A percentile compares a stretch with the other conserved stretches of the same genome.
Conservation (phyloP, 2,329 filamentous ascomycete species). For the Ascocoryne sarcoides region DNA sequence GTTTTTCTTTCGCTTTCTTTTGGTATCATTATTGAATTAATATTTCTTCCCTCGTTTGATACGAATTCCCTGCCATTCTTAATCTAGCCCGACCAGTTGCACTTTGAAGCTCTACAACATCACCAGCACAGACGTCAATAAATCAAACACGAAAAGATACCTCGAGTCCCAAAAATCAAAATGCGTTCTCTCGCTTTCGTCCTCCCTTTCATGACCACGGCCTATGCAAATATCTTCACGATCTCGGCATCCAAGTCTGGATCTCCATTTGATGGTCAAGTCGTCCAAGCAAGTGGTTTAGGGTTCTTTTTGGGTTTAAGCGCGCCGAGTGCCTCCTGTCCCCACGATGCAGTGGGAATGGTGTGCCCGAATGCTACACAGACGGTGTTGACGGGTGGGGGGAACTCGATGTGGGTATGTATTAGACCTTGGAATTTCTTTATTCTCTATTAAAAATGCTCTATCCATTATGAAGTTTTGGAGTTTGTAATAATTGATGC, state of each 20-base stretch:
- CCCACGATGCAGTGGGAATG: slow-evolving; percentile 20
- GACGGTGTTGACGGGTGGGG: slow-evolving; percentile 7
- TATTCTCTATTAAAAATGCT: background rate
- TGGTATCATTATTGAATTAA: background rate
- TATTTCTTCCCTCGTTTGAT: background rate
- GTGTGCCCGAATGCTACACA: slow-evolving; percentile 11
- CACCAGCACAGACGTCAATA: background rate
- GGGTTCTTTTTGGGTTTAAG: slow-evolving; percentile 42
- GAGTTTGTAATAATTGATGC: background rate
- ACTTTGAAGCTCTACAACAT: background rate
- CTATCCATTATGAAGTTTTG: background rate
- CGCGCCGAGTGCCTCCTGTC: slow-evolving; percentile 41
- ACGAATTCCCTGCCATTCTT: background rate
- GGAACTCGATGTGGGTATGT: slow-evolving; percentile 9
- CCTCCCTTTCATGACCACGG: slow-evolving; percentile 1
- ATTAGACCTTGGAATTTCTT: background rate
- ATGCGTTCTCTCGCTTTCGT: slow-evolving; percentile 4
- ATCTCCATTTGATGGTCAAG: slow-evolving; percentile 33
- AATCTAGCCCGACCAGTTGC: background rate
- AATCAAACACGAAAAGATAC: background rate
- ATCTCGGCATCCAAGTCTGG: slow-evolving; percentile 31
- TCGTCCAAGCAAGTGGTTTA: slow-evolving; percentile 38
- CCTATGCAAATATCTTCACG: slow-evolving; percentile 28
- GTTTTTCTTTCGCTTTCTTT: background rate
- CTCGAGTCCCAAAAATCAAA: background rate